Base-by-base conservation (phyloP, 768 basidiomycete species). In the Suillus sp. region DNA sequence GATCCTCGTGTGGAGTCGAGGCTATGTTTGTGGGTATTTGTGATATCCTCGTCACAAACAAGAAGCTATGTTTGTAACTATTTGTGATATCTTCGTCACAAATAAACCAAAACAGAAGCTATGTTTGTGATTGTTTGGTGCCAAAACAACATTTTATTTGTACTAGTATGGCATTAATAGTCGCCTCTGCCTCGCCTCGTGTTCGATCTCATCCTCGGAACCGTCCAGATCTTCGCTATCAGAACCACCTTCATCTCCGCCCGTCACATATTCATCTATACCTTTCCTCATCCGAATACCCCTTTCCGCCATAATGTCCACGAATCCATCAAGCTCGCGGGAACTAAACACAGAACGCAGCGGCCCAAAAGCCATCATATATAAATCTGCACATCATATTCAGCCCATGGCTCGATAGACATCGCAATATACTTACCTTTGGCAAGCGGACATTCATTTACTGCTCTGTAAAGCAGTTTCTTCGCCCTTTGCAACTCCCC, bases 261-360 rank as follows among this genome's bases (percentile, higher is more conserved):
- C 66, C 22, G n/a, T 64, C 32, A 58, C 62, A 27, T 77, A 78
- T 42, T 79, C 81, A 14, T 92, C 90, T 67, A 93, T 64, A 0
- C 83, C 87, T 56, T 75, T 72, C 50, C 88, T 80, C 71, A 90
- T 75, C 53, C 92, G 83, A 27, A 94, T 68, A 4, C 87, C 88
- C 43, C 90, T 77, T 71, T 93, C 92, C 6, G 81, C 88, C 92
- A 94, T 94, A 4, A 84, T 83, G 62, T 92, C 90, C 55, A 80
- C 87, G 60, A 89, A 81, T 25, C 71, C 79, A 58, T 80, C 80
- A 66, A 94, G 78, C 72, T 94, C 92, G 18, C 77, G 75, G 20
- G 75, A 67, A 55, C 76, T 81, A 73, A 93, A 93, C 56, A 83
- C 86, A 3, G 77, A 71, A 34, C 92, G 84, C 61, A 94, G 78